phyloP scores from a whole-genome alignment of 768 basidiomycete species.

The Mycena capillaripes region DNA sequence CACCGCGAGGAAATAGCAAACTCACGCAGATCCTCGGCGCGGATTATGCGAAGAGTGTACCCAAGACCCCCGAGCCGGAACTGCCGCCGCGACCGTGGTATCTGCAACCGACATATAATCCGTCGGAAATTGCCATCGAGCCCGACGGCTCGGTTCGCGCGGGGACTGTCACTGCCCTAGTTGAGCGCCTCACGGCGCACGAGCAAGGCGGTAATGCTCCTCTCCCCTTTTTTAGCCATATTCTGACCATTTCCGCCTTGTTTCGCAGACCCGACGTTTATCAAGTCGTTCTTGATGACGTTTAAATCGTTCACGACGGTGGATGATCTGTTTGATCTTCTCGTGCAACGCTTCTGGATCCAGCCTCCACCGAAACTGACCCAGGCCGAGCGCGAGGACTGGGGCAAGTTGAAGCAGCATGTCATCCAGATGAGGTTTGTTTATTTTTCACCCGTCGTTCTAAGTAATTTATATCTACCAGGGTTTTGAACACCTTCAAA shows the following conservation, averaged over 20 bases:
- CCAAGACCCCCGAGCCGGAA: slow-evolving; percentile 48
- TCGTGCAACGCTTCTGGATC: slow-evolving; percentile 86
- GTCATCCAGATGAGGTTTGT: slow-evolving; percentile 89
- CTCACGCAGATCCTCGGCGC: slow-evolving; percentile 77
- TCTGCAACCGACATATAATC: slow-evolving; percentile 83
- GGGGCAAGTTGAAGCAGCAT: slow-evolving; percentile 89
- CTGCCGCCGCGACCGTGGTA: slow-evolving; percentile 80
- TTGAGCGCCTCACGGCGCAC: slow-evolving; percentile 93
- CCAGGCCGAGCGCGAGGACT: slow-evolving; percentile 75
- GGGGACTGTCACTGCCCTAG: slow-evolving; percentile 87
- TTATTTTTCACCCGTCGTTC: neutral
- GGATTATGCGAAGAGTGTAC: slow-evolving; percentile 59
- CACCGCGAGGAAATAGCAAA: slow-evolving; percentile 62
- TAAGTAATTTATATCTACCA: slow-evolving; percentile 42
- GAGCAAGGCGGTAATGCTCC: slow-evolving; percentile 81
- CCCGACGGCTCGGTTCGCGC: slow-evolving; percentile 88
- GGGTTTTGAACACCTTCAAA: slow-evolving; percentile 92
- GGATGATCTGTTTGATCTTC: slow-evolving; percentile 85
- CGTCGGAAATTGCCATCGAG: slow-evolving; percentile 87
- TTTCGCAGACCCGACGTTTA: slow-evolving; percentile 78
- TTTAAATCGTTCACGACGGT: slow-evolving; percentile 94
- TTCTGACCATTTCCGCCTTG: neutral
- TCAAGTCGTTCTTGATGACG: slow-evolving; percentile 93
- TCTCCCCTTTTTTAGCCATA: slow-evolving; percentile 12
- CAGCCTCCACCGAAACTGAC: slow-evolving; percentile 78